phyloP scores from a whole-genome alignment of 73 alveolate genomes.

The Uronychia setigera region DNA sequence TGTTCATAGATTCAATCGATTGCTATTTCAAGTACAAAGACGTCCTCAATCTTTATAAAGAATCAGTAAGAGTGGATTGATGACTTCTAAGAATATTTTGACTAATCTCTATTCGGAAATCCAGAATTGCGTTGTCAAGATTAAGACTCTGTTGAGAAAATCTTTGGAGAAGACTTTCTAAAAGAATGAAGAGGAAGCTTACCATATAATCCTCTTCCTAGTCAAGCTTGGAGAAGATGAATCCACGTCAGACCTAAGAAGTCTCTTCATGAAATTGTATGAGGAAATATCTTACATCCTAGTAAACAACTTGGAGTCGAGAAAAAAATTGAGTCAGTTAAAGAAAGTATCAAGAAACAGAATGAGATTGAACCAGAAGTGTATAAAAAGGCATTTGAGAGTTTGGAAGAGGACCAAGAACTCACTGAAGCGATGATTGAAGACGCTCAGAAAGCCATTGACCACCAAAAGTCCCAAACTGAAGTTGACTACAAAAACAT shows the following conservation, averaged over 20 bases:
- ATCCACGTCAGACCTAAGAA: conserved; percentile 21
- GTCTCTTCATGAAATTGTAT: conserved; percentile 27
- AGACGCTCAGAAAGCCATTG: conserved; percentile 10
- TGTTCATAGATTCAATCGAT: conserved; percentile 44
- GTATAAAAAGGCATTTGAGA: conserved; percentile 11
- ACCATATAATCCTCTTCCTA: conserved; percentile 26
- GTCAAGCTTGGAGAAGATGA: conserved; percentile 63
- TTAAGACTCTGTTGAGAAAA: conserved; percentile 39
- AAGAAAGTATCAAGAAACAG: not conserved
- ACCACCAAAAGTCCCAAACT: not conserved
- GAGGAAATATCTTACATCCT: not conserved
- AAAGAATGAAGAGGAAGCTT: conserved; percentile 30
- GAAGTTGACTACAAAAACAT: not conserved
- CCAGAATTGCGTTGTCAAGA: conserved; percentile 40
- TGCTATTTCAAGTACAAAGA: conserved; percentile 39
- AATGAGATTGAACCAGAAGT: conserved; percentile 28
- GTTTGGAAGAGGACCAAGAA: conserved; percentile 8
- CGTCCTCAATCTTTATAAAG: conserved; percentile 51
- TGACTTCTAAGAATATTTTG: conserved; percentile 29
- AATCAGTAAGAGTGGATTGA: conserved; percentile 21
- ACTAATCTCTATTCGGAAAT: conserved; percentile 58
- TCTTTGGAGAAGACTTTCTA: conserved; percentile 32
- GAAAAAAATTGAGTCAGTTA: conserved; percentile 12
- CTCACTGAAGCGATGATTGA: not conserved
- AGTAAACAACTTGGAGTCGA: conserved; percentile 2